phyloP scores from a whole-genome alignment of 108 stramenopile species.

The Chaetoceros muelleri region DNA sequence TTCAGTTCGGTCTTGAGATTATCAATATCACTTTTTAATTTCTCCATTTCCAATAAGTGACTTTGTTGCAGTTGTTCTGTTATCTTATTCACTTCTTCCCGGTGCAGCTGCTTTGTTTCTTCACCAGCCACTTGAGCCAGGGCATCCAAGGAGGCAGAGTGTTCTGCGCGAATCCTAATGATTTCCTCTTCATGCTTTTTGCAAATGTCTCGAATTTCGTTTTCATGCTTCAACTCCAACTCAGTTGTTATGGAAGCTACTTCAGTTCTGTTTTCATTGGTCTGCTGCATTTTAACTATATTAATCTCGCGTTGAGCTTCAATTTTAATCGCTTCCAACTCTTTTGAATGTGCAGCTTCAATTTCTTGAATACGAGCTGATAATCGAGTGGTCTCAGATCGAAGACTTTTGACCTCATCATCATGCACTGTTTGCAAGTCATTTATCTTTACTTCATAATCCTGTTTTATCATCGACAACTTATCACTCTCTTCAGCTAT shows the following conservation, averaged over 20 bases:
- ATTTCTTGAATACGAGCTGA: background rate
- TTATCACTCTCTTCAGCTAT: conserved; percentile 1
- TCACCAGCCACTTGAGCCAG: too few species aligned
- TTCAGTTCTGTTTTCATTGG: too few species aligned
- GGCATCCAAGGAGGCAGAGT: conserved; percentile 18
- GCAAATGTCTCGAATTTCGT: background rate
- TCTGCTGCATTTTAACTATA: too few species aligned
- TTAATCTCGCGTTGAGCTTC: too few species aligned
- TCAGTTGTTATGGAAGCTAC: conserved; percentile 6
- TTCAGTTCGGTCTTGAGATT: too few species aligned
- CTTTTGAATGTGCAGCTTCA: background rate
- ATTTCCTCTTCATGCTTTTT: background rate
- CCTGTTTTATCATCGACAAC: background rate
- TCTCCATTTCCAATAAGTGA: background rate
- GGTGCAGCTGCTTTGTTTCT: background rate
- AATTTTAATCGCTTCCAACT: too few species aligned
- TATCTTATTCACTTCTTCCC: background rate
- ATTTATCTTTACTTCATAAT: background rate
- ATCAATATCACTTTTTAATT: background rate
- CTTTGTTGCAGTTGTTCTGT: background rate
- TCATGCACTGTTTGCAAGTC: too few species aligned
- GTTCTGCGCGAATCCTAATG: conserved; percentile 12
- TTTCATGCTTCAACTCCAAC: conserved; percentile 3
- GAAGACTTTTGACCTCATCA: too few species aligned
- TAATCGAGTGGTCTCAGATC: too few species aligned